Conservation (phyloP, 2,329 filamentous ascomycete genomes). For the Tolypocladium album region DNA sequence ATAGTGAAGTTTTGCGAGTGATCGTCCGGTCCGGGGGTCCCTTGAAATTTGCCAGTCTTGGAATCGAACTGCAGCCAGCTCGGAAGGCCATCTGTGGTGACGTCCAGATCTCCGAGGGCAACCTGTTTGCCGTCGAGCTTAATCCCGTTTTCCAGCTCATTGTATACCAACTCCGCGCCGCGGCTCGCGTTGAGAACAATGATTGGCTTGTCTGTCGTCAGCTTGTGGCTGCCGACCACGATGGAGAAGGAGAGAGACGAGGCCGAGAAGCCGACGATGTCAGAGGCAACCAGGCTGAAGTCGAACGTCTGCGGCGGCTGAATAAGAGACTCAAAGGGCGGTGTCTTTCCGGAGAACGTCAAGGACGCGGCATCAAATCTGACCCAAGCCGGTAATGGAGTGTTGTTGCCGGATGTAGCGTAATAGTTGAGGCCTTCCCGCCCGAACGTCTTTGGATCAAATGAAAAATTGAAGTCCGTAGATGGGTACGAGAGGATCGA, state of each 20-base stretch:
- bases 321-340: slow-evolving; percentile 49
- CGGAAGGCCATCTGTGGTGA: slow-evolving; percentile 44
- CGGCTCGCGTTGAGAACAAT: slow-evolving; percentile 47
- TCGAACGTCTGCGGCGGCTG: slow-evolving; percentile 62
- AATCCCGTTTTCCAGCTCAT: slow-evolving; percentile 38
- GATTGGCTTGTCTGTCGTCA: slow-evolving; percentile 50
- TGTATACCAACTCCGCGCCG: slow-evolving; percentile 41
- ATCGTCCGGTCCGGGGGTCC: slow-evolving; percentile 50
- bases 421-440: slow-evolving; percentile 56
- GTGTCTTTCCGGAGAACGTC: slow-evolving; percentile 61
- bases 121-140: slow-evolving; percentile 46
- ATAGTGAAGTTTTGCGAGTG: slow-evolving; percentile 53
- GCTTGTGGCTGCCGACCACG: slow-evolving; percentile 57
- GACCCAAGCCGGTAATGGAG: slow-evolving; percentile 80
- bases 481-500: slow-evolving; percentile 47
- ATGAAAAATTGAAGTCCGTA: slow-evolving; percentile 39
- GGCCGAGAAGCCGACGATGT: slow-evolving; percentile 67
- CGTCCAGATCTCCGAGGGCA: slow-evolving; percentile 37
- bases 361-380: slow-evolving; percentile 56
- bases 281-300: slow-evolving; percentile 66
- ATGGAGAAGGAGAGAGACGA: slow-evolving; percentile 58
- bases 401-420: slow-evolving; percentile 63
- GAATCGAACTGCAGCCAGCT: slow-evolving; percentile 60
- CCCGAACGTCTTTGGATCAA: slow-evolving; percentile 53
- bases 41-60: slow-evolving; percentile 49